Conservation (phyloP, 768 basidiomycete genomes). For the Panus rudis region DNA sequence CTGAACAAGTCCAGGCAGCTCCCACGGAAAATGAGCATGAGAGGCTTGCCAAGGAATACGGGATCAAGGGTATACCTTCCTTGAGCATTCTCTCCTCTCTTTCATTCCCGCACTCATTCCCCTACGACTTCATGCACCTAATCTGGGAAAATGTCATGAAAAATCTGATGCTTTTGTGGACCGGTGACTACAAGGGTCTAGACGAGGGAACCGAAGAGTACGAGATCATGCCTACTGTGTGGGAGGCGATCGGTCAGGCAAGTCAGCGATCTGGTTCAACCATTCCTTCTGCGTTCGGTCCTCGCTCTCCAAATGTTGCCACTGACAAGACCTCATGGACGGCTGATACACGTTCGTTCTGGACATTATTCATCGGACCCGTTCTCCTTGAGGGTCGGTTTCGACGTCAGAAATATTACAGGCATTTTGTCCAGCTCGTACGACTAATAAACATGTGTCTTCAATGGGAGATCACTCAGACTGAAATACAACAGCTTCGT, state of each 20-base stretch:
- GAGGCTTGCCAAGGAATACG: slow-evolving; percentile 12
- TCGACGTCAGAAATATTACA: slow-evolving; percentile 26
- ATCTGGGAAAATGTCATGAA: slow-evolving; percentile 37
- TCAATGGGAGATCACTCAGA: slow-evolving; percentile 26
- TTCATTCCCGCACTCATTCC: slow-evolving; percentile 33
- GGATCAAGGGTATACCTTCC: slow-evolving; percentile 21
- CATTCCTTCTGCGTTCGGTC: slow-evolving; percentile 34
- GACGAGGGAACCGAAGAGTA: slow-evolving; percentile 25
- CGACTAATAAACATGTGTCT: slow-evolving; percentile 30
- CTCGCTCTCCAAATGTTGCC: slow-evolving; percentile 27
- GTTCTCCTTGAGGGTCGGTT: slow-evolving; percentile 30
- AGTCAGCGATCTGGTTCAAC: slow-evolving; percentile 24
- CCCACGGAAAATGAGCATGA: slow-evolving; percentile 5
- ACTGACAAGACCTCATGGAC: slow-evolving; percentile 21
- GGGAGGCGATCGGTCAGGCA: slow-evolving; percentile 35
- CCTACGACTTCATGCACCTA: slow-evolving; percentile 45
- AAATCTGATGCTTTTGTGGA: slow-evolving; percentile 35
- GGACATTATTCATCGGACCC: slow-evolving; percentile 33
- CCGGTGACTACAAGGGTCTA: slow-evolving; percentile 34
- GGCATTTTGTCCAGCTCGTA: slow-evolving; percentile 36
- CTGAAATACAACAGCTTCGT: slow-evolving; percentile 21
- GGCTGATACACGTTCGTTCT: slow-evolving; percentile 35
- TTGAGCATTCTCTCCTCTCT: slow-evolving; percentile 26
- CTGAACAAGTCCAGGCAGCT: slow-evolving; percentile 8
- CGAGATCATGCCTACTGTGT: slow-evolving; percentile 22